Base-by-base conservation (phyloP, 176 grass and related monocot genomes). In the Poa annua region DNA sequence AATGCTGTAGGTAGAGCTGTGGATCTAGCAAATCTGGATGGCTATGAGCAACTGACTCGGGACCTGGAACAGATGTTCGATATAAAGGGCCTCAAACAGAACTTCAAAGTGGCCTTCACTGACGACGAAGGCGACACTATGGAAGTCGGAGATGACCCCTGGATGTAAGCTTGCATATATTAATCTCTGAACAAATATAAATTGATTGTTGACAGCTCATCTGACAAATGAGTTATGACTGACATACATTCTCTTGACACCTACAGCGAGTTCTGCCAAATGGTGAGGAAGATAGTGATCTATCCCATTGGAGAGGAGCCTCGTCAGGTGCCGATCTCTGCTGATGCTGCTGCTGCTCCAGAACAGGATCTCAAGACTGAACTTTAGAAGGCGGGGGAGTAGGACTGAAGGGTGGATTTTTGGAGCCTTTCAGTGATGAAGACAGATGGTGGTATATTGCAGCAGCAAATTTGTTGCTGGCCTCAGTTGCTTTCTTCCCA, bases 61-160 rank as follows among this genome's bases (percentile, higher is more conserved):
- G 95, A 97, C 48, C 82, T 97, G 24, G 88, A 91, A 75, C 80
- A 82, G 68, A 92, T 97, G 95, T 97, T 97, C 38, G 80, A 92
- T 56, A 92, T 92, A 84, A 84, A 88, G 78, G 90, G 88, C 64
- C 55, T 89, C 35, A 85, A 86, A 75, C 68, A 85, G 54, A 94
- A 92, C 88, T 92, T 86, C 84, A 81, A 91, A 59, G 88, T 92
- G n/a, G 71, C 91, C 79, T 97, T 94, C 84, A 97, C 78, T 8
- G 88, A 92, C 6, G 79, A 94, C 32, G 88, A 94, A 47, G 84
- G 84, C 11, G 92, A 91, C 59, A 86, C 75, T 24, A 86, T 86
- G 84, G 84, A 90, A 78, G 88, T 92, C 0, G 81, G 94, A 68
- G 90, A 86, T 56, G 88, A 92, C 83, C 86, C 90, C 19, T 97